Evolutionary conservation across 2,329 filamentous ascomycete species (phyloP).

Genomic region (Penicillium italicum): DNA sequence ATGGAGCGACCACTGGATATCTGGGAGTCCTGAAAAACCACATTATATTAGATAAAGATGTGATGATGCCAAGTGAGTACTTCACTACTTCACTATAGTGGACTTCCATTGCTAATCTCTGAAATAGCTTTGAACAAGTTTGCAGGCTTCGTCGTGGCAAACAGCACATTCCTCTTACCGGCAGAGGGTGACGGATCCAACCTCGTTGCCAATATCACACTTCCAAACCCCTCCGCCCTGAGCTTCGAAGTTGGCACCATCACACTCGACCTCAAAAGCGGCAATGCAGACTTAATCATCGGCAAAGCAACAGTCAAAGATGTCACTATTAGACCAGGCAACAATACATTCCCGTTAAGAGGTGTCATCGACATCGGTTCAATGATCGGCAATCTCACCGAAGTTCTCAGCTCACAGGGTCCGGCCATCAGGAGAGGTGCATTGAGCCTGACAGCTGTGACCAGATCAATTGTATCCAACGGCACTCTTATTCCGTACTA

Average conservation of each 20-base stretch:
- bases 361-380: conserved; percentile 17
- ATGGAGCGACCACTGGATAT: conserved; percentile 16
- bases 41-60: conserved; percentile 19
- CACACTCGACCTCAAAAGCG: conserved; percentile 20
- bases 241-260: conserved; percentile 23
- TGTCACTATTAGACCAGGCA: conserved; percentile 19
- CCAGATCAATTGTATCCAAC: conserved; percentile 14
- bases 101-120: not conserved
- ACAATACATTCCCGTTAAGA: conserved; percentile 20
- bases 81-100: too few species aligned
- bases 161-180: conserved; percentile 20
- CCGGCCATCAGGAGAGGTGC: conserved; percentile 11
- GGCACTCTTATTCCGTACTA: conserved; percentile 20
- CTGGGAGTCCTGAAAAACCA: conserved; percentile 21
- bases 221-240: conserved; percentile 22
- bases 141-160: conserved; percentile 17
- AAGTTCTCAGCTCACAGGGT: conserved; percentile 16
- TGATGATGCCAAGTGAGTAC: conserved; percentile 14
- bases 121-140: conserved; percentile 20
- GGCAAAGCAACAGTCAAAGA: conserved; percentile 19
- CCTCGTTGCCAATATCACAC: conserved; percentile 19
- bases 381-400: conserved; percentile 13
- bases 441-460: conserved; percentile 13
- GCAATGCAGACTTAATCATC: conserved; percentile 11
- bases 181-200: conserved; percentile 21